Conservation (phyloP, 768 basidiomycete genomes). For the Suillus americanus region DNA sequence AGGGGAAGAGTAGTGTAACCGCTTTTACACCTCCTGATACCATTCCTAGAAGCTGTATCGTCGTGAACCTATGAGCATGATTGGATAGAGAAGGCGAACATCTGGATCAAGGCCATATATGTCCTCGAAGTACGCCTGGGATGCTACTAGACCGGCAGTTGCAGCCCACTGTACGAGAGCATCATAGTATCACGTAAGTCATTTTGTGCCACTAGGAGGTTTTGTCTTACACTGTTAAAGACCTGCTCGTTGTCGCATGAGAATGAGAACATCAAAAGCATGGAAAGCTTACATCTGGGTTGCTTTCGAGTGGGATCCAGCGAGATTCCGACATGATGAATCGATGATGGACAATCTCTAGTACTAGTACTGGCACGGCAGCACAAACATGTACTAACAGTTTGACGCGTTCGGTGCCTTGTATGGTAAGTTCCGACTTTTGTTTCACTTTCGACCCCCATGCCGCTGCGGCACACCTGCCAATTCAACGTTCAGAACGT, state of each 20-base stretch:
- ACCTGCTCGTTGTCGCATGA: slow-evolving; percentile 20
- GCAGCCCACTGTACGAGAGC: slow-evolving; percentile 55
- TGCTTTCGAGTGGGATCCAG: slow-evolving; percentile 85
- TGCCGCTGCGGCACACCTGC: background rate
- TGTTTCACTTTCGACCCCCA: background rate
- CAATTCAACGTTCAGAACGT: no score
- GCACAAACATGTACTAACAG: background rate
- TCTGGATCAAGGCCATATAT: slow-evolving; percentile 73
- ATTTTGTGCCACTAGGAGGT: background rate
- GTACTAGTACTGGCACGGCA: slow-evolving; percentile 2
- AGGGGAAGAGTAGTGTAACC: slow-evolving; percentile 83
- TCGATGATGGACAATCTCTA: slow-evolving; percentile 4
- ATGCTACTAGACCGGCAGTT: slow-evolving; percentile 59
- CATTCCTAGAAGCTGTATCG: slow-evolving; percentile 53
- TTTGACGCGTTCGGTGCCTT: background rate
- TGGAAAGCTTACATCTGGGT: slow-evolving; percentile 47
- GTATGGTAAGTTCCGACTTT: background rate
- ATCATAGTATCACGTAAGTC: background rate
- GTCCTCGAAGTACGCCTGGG: slow-evolving; percentile 58
- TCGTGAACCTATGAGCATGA: background rate
- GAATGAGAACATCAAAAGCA: slow-evolving; percentile 4
- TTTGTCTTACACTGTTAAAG: slow-evolving; percentile 29
- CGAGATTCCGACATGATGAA: slow-evolving; percentile 31
- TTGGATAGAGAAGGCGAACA: slow-evolving; percentile 33
- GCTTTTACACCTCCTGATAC: slow-evolving; percentile 80